Evolutionary conservation across 352 stramenopile species (phyloP), one percentile per base, ranked within the genome.

Genomic region (Pythium pyrilobum): DNA sequence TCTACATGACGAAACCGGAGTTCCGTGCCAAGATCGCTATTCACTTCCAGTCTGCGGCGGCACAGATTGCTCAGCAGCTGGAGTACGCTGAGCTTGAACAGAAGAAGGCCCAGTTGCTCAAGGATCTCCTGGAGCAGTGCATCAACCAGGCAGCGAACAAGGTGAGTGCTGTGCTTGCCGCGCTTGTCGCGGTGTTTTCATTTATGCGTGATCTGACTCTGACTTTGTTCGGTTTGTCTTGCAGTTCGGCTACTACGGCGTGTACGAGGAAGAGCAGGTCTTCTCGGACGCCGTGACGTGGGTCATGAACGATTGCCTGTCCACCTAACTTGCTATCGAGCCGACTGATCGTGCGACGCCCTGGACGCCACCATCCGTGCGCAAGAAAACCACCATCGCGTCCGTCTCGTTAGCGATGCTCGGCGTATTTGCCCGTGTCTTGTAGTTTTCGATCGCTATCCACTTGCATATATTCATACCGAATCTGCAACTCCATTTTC

Each of bases 221-320:
- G n/a, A 52, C 9, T 46, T 59, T 56, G 31, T 46, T 32, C 16
- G 46, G 13, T 63, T 5, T 51, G 16, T 53, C 25, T 4, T 18
- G 8, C 47, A 70, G 62, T 70, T 66, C 33, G 62, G 62, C 42
- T 59, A 54, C 31, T 56, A 63, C 37, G 62, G 57, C 16, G 20
- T 59, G n/a, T 66, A 70, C 56, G 56, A 60, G 16, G 13, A 62
- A 13, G 28, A 55, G n/a, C 28, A 59, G 27, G 29, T 63, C 21
- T 66, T 70, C 46, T 51, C 54, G 7, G n/a, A 47, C 5, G 62
- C 62, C 2, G 62, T 70, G 33, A 21, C 41, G n/a, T 70, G 62
- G 62, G 52, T 70, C 52, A 25, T 41, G 16, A 47, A 46, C 37
- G 57, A 60, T 2, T 70, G 62, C 38, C 21, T 70, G n/a, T n/a